Evolutionary conservation across 805 yeast species (phyloP).

Genomic region (Yarrowia bubula): DNA sequence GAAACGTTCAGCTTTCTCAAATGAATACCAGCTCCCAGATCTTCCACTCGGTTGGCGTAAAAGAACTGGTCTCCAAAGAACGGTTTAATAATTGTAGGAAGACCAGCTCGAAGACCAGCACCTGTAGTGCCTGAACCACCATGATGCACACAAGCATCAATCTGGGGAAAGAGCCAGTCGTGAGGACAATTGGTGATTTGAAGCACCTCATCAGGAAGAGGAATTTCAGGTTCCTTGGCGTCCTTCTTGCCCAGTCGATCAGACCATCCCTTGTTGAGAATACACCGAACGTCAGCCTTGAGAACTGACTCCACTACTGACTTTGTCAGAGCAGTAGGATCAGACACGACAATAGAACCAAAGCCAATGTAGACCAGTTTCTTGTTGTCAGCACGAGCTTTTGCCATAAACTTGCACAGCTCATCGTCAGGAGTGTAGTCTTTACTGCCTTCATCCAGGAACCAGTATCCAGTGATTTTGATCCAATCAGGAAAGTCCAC

Average conservation of each 20-base stretch:
- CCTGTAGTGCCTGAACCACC: slow-evolving; percentile 98
- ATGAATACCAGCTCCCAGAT: slow-evolving; percentile 78
- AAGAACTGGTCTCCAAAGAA: slow-evolving; percentile 96
- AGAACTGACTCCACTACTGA: slow-evolving; percentile 77
- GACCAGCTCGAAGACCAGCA: slow-evolving; percentile 78
- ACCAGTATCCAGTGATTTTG: slow-evolving; percentile 96
- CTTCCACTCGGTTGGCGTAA: slow-evolving; percentile 83
- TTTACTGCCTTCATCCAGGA: slow-evolving; percentile 61
- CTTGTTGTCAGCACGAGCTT: slow-evolving; percentile 59
- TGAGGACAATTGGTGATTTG: slow-evolving; percentile 79
- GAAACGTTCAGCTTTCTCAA: slow-evolving; percentile 65
- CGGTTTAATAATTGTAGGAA: slow-evolving; percentile 89
- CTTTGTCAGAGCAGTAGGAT: slow-evolving; percentile 72
- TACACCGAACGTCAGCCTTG: slow-evolving; percentile 79
- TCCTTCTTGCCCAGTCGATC: slow-evolving; percentile 55
- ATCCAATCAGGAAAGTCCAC: slow-evolving; percentile 94
- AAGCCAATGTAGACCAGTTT: slow-evolving; percentile 89
- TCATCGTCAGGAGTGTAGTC: slow-evolving; percentile 60
- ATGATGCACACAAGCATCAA: slow-evolving; percentile 95
- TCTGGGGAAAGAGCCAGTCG: slow-evolving; percentile 86
- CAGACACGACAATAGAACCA: slow-evolving; percentile 88
- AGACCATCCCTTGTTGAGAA: slow-evolving; percentile 93
- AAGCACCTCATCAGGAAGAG: slow-evolving; percentile 64
- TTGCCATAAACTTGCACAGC: slow-evolving; percentile 56
- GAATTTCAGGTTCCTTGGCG: slow-evolving; percentile 42